Evolutionary conservation across 495 filamentous ascomycete genomes (phyloP), one percentile per base, ranked within the genome.

Genomic region (Hypoxylon perforatum): DNA sequence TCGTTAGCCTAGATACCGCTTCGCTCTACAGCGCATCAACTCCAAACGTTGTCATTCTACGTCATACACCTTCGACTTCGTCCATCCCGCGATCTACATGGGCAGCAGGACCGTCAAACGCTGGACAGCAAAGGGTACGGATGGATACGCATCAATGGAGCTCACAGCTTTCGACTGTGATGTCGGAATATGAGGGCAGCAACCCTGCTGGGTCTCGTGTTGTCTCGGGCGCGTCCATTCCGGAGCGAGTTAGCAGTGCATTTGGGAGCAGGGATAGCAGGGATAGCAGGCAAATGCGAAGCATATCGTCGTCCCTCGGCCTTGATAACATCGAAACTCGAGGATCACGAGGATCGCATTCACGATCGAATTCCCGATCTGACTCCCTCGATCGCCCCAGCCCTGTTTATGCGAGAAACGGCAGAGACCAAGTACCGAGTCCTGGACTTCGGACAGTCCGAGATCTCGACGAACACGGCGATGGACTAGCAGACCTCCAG

Each of bases 151-250:
- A 86, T 53, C 85, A 86, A 78, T 91, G 89, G 86, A 91, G 89
- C 73, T 88, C 89, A 68, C 88, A 91, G 72, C 81, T 93, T 11
- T 92, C 91, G 17, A 88, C 89, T 15, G 89, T 92, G 25, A 83
- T 85, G 51, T 92, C 91, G 18, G 86, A 88, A 57, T 86, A 86
- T 77, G 82, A 84, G 45, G 77, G 77, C 49, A 84, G 82, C 63
- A 71, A 75, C 10, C 69, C 57, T 6, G 69, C 57, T 6, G 69
- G 71, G 23, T 81, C 80, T 18, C 79, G 78, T n/a, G 77, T 80
- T 7, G 76, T 73, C 33, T 85, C 82, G 14, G 70, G 71, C 12
- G 75, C 74, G n/a, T 78, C 78, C 3, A 73, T 74, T 21, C 69
- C 65, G 41, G 70, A 73, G 15, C 73, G 79, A 38, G 76, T 73